phyloP scores from a whole-genome alignment of 2,329 filamentous ascomycete species.

The Fonsecaea multimorphosa region DNA sequence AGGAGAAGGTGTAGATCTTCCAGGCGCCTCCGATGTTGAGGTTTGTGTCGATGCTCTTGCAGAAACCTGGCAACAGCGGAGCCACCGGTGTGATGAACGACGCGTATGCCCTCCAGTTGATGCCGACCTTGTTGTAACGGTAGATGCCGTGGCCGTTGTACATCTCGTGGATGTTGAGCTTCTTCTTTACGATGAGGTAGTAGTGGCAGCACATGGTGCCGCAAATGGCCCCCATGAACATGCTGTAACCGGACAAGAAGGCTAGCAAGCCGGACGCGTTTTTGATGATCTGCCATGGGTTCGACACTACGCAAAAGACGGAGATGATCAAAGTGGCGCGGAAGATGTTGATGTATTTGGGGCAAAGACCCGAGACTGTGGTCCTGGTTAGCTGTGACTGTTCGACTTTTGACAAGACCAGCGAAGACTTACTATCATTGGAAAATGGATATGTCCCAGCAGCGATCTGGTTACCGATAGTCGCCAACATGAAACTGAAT shows the following conservation, averaged over 20 bases:
- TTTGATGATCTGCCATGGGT: slow-evolving; percentile 44
- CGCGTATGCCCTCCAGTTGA: slow-evolving; percentile 45
- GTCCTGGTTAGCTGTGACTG: not conserved
- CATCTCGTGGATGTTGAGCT: slow-evolving; percentile 51
- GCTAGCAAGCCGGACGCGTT: slow-evolving; percentile 35
- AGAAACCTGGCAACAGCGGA: slow-evolving; percentile 44
- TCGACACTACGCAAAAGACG: slow-evolving; percentile 47
- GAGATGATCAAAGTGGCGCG: slow-evolving; percentile 68
- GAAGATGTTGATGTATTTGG: slow-evolving; percentile 81
- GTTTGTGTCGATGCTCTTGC: slow-evolving; percentile 47
- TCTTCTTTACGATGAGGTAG: slow-evolving; percentile 48
- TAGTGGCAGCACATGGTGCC: slow-evolving; percentile 53
- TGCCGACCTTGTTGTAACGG: slow-evolving; percentile 46
- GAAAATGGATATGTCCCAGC: slow-evolving; percentile 44
- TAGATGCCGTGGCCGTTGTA: slow-evolving; percentile 51
- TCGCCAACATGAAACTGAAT: slow-evolving; percentile 51
- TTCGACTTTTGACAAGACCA: not conserved
- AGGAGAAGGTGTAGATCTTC: slow-evolving; percentile 52
- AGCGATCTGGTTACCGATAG: slow-evolving; percentile 52
- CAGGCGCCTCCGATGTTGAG: slow-evolving; percentile 50
- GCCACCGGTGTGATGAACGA: slow-evolving; percentile 45
- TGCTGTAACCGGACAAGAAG: slow-evolving; percentile 40
- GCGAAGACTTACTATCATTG: slow-evolving; percentile 11
- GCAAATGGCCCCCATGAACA: slow-evolving; percentile 52
- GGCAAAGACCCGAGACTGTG: slow-evolving; percentile 74